These are phyloP conservation scores for Ophiostoma fasciatum DNA, from an alignment of 2,329 filamentous ascomycete species.

Conservation along the genomic window DNA sequence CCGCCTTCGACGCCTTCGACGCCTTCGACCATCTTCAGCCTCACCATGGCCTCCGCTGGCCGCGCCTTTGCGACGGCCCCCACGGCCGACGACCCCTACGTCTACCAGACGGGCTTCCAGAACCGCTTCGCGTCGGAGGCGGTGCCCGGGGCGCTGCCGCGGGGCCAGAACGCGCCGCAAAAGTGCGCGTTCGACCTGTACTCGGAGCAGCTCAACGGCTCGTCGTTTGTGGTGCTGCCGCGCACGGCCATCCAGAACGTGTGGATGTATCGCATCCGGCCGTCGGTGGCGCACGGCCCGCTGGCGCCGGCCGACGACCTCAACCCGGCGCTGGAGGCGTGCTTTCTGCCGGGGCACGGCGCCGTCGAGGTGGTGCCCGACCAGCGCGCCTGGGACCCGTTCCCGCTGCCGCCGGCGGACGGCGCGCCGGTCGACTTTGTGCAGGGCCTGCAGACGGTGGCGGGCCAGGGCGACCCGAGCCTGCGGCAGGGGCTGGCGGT, in stretches of 20 bases:
- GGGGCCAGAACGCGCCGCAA: constrained; percentile 29
- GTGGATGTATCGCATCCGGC: constrained; percentile 21
- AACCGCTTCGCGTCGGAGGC: constrained; percentile 32
- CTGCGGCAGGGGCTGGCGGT: constrained; percentile 32
- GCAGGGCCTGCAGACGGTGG: constrained; percentile 32
- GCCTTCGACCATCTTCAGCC: too few relatives aligned
- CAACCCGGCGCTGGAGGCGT: too few relatives aligned
- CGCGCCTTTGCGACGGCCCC: too few relatives aligned
- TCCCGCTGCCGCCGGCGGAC: constrained; percentile 15
- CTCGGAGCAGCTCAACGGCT: constrained; percentile 33
- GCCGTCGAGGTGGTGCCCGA: constrained; percentile 21
- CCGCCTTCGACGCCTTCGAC: too few relatives aligned
- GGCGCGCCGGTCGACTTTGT: constrained; percentile 26
- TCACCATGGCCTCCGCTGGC: too few relatives aligned
- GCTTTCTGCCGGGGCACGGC: constrained; percentile 9
- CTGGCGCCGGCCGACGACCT: too few relatives aligned
- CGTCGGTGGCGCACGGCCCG: constrained; percentile 21
- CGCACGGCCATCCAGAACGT: constrained; percentile 19
- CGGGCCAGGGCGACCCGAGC: constrained; percentile 33
- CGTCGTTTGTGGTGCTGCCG: constrained; percentile 18
- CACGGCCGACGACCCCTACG: constrained; percentile 23
- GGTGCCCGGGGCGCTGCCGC: constrained; percentile 27
- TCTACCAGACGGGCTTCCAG: constrained; percentile 41
- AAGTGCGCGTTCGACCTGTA: constrained; percentile 26
- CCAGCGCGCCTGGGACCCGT: constrained; percentile 34